A percentile compares a stretch with the other conserved stretches of the same genome.
These are phyloP conservation scores for Cyberlindnera maritima DNA, from an alignment of 805 yeast species.

Conservation along the genomic window DNA sequence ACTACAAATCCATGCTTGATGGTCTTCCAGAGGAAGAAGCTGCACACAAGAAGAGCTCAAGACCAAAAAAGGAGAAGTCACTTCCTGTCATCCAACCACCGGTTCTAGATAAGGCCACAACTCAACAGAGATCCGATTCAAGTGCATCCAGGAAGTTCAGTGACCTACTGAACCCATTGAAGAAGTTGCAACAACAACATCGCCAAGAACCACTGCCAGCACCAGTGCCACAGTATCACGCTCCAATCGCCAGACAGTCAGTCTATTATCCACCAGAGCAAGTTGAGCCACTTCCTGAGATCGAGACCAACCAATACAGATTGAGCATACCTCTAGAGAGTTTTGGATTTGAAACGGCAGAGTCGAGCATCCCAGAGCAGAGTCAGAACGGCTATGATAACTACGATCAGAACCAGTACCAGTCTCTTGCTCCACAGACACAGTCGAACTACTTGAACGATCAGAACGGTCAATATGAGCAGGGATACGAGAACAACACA, in stretches of 20 bases:
- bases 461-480: slow-evolving; percentile 1
- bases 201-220: slow-evolving; percentile 11
- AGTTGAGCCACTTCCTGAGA: slow-evolving; percentile 23
- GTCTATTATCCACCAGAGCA: slow-evolving; percentile 22
- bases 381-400: slow-evolving; percentile 1
- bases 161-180: slow-evolving; percentile 8
- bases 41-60: too few relatives aligned
- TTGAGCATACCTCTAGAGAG: slow-evolving; percentile 26
- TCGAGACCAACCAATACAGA: slow-evolving; percentile 27
- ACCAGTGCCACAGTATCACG: slow-evolving; percentile 5
- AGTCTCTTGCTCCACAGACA: slow-evolving; percentile 13
- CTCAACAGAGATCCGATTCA: slow-evolving; percentile 7
- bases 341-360: slow-evolving; percentile 18
- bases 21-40: slow-evolving; percentile 20
- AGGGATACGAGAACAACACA: background rate
- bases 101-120: slow-evolving; percentile 1
- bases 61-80: slow-evolving; percentile 10
- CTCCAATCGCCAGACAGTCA: slow-evolving; percentile 6
- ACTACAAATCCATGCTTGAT: slow-evolving; percentile 23
- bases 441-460: slow-evolving; percentile 6
- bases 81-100: slow-evolving; percentile 6
- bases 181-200: slow-evolving; percentile 5
- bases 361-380: background rate
- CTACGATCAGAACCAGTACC: slow-evolving; percentile 9
- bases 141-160: slow-evolving; percentile 12